Evolutionary conservation across 2,329 filamentous ascomycete species (phyloP).

Genomic region (Conoideocrella luteorostrata): DNA sequence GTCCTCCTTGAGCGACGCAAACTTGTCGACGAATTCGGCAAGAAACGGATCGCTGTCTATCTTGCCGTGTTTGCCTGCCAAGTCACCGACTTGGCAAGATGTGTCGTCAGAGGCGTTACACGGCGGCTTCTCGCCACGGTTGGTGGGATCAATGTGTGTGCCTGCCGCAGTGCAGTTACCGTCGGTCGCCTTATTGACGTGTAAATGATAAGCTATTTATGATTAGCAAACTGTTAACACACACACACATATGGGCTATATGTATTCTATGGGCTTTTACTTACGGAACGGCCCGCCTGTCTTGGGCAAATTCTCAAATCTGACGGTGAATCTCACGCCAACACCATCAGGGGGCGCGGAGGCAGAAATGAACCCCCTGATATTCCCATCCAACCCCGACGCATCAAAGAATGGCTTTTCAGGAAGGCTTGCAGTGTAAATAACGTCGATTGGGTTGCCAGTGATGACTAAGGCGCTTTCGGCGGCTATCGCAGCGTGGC

Average conservation of each 20-base stretch:
- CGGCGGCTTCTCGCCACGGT: constrained; percentile 53
- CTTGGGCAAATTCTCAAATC: constrained; percentile 52
- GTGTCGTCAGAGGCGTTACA: constrained; percentile 53
- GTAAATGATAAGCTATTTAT: constrained; percentile 62
- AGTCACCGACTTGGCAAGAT: constrained; percentile 70
- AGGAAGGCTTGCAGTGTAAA: constrained; percentile 52
- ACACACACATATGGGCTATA: neutral
- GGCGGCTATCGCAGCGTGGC: constrained; percentile 12
- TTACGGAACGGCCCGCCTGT: constrained; percentile 55
- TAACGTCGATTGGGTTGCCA: constrained; percentile 47
- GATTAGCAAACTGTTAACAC: neutral
- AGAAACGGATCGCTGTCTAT: constrained; percentile 46
- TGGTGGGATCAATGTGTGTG: constrained; percentile 65
- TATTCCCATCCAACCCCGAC: constrained; percentile 28
- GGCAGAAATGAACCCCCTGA: constrained; percentile 48
- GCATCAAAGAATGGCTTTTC: constrained; percentile 46
- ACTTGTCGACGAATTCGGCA: constrained; percentile 49
- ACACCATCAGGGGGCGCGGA: constrained; percentile 40
- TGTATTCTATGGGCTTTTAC: constrained; percentile 18
- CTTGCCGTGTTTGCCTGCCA: constrained; percentile 66
- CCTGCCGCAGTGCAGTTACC: constrained; percentile 67
- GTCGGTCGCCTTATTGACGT: constrained; percentile 52
- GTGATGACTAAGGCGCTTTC: constrained; percentile 43
- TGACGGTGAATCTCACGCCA: constrained; percentile 50
- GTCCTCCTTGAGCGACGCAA: constrained; percentile 44